Percentiles rank a stretch among this genome's conserved stretches.
Conservation (phyloP, 2,329 filamentous ascomycete species). For the Colletotrichum horii region DNA sequence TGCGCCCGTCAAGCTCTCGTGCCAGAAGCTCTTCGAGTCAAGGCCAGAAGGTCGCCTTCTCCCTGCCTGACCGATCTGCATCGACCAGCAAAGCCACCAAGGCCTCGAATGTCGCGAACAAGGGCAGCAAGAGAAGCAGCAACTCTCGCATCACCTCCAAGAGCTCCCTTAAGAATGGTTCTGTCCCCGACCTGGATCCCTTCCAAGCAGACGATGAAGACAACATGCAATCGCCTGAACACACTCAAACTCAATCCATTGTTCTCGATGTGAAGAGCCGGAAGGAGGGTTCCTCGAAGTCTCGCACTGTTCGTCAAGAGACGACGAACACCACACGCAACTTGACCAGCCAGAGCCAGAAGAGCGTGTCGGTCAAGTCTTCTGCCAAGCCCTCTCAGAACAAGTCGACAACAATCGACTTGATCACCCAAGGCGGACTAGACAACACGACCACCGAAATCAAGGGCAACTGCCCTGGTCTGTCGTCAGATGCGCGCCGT, state of each 20-base stretch:
- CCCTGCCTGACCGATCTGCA: slow-evolving; percentile 41
- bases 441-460: slow-evolving; percentile 16
- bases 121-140: slow-evolving; percentile 46
- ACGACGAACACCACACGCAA: slow-evolving; percentile 22
- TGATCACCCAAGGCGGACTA: slow-evolving; percentile 20
- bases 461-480: slow-evolving; percentile 41
- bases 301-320: slow-evolving; percentile 8
- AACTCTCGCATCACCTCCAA: slow-evolving; percentile 15
- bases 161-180: slow-evolving; percentile 17
- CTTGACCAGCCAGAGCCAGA: slow-evolving; percentile 24
- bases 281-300: slow-evolving; percentile 14
- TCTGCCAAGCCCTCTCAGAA: slow-evolving; percentile 8
- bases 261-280: slow-evolving; percentile 24
- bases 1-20: slow-evolving; percentile 20
- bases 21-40: slow-evolving; percentile 19
- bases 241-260: slow-evolving; percentile 27
- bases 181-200: slow-evolving; percentile 14
- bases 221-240: slow-evolving; percentile 25
- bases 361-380: slow-evolving; percentile 7
- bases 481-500: slow-evolving; percentile 57
- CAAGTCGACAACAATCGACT: slow-evolving; percentile 19
- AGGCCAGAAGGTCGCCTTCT: slow-evolving; percentile 45
- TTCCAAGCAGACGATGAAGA: slow-evolving; percentile 25
- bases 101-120: slow-evolving; percentile 41
- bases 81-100: slow-evolving; percentile 27